phyloP scores from a whole-genome alignment of 108 stramenopile genomes.

The Cyclotella kingstonii region DNA sequence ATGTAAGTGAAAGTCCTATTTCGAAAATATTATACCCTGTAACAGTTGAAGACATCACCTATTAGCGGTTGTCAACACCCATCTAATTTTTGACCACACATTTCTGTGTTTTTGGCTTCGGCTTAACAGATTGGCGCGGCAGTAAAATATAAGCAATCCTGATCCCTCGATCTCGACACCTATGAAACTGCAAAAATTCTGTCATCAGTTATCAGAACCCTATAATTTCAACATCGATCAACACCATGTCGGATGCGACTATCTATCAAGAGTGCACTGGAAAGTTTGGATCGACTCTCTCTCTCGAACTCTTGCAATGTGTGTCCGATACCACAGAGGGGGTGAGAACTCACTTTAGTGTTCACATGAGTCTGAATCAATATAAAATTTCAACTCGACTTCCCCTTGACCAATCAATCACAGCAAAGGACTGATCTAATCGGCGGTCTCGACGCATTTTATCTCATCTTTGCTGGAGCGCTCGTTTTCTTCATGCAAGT shows the following conservation, averaged over 20 bases:
- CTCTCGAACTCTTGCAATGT: conserved; percentile 23
- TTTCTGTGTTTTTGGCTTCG: too few species aligned
- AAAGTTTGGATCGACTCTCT: conserved; percentile 13
- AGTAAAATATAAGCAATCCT: too few species aligned
- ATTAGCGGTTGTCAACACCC: too few species aligned
- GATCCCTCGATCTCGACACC: too few species aligned
- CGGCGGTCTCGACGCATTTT: conserved; percentile 69
- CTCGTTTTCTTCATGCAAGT: conserved; percentile 93
- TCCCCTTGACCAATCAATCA: not conserved
- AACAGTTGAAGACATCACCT: too few species aligned
- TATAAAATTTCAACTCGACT: not conserved
- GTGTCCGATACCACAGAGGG: conserved; percentile 16
- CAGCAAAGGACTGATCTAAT: conserved; percentile 17
- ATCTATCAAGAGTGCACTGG: conserved; percentile 4
- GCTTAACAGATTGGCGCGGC: too few species aligned
- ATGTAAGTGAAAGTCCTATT: too few species aligned
- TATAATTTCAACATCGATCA: not conserved
- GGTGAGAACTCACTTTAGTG: conserved; percentile 3
- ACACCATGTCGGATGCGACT: not conserved
- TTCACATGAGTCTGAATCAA: not conserved
- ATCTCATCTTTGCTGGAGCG: conserved; percentile 77
- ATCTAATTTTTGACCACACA: too few species aligned
- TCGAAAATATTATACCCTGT: too few species aligned
- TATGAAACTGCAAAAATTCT: too few species aligned
- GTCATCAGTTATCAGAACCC: too few species aligned